Evolutionary conservation across 2,329 filamentous ascomycete genomes (phyloP).

Genomic region (Boeremia lycopersici): DNA sequence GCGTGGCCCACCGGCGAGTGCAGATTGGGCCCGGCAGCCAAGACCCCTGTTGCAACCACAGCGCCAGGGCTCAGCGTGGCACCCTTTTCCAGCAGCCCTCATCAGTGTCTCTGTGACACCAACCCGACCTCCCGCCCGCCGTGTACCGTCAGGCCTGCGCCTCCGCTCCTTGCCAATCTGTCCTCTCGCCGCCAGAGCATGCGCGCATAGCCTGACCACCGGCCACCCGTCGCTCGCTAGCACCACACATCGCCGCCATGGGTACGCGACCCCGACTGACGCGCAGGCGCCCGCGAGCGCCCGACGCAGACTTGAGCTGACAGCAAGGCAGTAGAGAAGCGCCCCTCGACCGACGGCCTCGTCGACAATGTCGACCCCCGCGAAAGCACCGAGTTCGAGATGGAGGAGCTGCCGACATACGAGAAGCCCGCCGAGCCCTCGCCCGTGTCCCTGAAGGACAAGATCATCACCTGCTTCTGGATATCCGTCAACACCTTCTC

Average conservation of each 20-base stretch:
- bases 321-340: conserved; percentile 43
- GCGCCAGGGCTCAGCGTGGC: conserved; percentile 11
- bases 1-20: conserved; percentile 6
- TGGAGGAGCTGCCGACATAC: conserved; percentile 44
- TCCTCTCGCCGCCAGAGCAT: conserved; percentile 28
- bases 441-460: conserved; percentile 42
- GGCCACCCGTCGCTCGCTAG: conserved; percentile 28
- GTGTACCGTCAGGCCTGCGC: conserved; percentile 21
- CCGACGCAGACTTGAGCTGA: conserved; percentile 14
- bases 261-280: conserved; percentile 28
- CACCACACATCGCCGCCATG: conserved; percentile 29
- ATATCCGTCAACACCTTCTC: conserved; percentile 53
- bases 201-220: conserved; percentile 30
- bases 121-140: conserved; percentile 11
- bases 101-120: conserved; percentile 12
- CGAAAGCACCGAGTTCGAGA: conserved; percentile 34
- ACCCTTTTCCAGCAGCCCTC: conserved; percentile 15
- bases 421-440: conserved; percentile 38
- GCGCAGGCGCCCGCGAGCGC: neutral
- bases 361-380: conserved; percentile 47
- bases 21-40: conserved; percentile 8
- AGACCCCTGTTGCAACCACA: conserved; percentile 2
- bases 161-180: conserved; percentile 22
- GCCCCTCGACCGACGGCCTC: conserved; percentile 46
- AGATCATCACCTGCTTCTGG: conserved; percentile 48